Percentiles rank a stretch among this genome's conserved stretches.
Conservation (phyloP, 225 moss, liverwort and hornwort genomes). For the Thuidium tamariscinum region DNA sequence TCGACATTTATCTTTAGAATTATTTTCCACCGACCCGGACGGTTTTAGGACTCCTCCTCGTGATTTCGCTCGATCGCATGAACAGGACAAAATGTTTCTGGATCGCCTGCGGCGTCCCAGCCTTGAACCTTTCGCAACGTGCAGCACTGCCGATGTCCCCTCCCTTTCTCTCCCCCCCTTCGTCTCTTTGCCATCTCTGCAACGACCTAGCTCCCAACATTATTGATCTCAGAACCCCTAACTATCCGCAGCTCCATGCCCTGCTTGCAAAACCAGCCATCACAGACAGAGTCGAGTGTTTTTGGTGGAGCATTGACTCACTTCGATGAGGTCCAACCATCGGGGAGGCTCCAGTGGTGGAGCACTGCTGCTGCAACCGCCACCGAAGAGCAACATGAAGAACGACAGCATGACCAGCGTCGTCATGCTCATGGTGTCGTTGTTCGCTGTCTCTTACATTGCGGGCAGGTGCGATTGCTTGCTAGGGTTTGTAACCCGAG, state of each 20-base stretch:
- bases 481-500: neutral
- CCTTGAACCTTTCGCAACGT: neutral
- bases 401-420: conserved; percentile 37
- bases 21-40: neutral
- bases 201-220: neutral
- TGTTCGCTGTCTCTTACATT: conserved; percentile 45
- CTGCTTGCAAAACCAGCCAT: neutral
- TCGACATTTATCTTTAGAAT: neutral
- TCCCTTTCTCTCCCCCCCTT: too few relatives aligned
- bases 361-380: neutral
- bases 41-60: neutral
- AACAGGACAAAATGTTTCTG: neutral
- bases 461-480: conserved; percentile 23
- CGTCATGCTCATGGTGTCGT: conserved; percentile 38
- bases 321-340: conserved; percentile 25
- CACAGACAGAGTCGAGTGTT: neutral
- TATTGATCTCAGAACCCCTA: too few relatives aligned
- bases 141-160: neutral
- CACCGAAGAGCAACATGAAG: neutral
- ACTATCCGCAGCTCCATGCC: neutral
- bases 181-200: neutral
- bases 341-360: neutral
- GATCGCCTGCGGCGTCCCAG: neutral
- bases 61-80: neutral
- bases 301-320: neutral